Conservation (phyloP, 805 yeast genomes). For the Suhomyces faveliae region DNA sequence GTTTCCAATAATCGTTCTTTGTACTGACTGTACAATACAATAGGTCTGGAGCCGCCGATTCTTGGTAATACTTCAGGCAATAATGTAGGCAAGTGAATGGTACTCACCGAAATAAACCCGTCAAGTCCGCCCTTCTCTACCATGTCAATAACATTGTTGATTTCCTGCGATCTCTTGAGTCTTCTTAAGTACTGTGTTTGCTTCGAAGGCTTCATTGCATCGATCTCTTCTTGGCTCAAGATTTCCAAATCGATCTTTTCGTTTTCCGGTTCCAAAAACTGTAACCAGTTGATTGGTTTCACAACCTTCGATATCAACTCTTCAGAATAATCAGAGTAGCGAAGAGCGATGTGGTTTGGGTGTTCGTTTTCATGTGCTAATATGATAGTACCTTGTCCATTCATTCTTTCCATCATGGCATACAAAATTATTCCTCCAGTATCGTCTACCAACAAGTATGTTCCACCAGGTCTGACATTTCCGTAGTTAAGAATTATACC, state of each 20-base stretch:
- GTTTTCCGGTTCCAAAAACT: slow-evolving; percentile 75
- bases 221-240: slow-evolving; percentile 51
- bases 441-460: slow-evolving; percentile 84
- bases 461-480: slow-evolving; percentile 86
- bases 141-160: slow-evolving; percentile 48
- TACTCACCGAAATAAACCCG: slow-evolving; percentile 69
- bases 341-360: slow-evolving; percentile 71
- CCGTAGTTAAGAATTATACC: slow-evolving; percentile 77
- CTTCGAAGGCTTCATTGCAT: slow-evolving; percentile 56
- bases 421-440: slow-evolving; percentile 89
- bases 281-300: slow-evolving; percentile 71
- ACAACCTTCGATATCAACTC: slow-evolving; percentile 54
- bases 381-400: slow-evolving; percentile 66
- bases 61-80: slow-evolving; percentile 60
- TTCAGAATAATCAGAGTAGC: slow-evolving; percentile 62
- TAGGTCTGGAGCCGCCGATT: slow-evolving; percentile 82
- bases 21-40: slow-evolving; percentile 77
- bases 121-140: slow-evolving; percentile 61
- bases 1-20: slow-evolving; percentile 78
- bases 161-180: slow-evolving; percentile 52
- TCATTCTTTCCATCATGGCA: slow-evolving; percentile 88
- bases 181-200: slow-evolving; percentile 68
- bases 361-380: slow-evolving; percentile 92
- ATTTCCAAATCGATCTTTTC: slow-evolving; percentile 48
- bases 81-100: slow-evolving; percentile 65